Percentiles rank a stretch among this genome's conserved stretches.
Evolutionary conservation across 768 basidiomycete species (phyloP).

Genomic region (Steccherinum ochraceum): DNA sequence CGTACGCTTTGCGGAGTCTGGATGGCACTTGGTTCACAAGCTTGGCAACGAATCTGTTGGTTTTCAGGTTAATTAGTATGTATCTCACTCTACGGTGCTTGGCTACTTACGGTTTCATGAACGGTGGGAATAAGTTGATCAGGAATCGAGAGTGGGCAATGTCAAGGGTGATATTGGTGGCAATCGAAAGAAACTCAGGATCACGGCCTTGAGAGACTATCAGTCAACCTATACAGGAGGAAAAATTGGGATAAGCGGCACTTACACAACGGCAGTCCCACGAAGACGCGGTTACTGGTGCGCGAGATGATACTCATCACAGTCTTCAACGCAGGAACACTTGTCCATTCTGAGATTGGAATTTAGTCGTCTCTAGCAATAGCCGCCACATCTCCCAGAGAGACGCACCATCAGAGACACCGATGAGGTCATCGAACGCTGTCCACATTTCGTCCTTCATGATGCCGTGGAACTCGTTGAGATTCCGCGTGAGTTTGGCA

Average conservation of each 20-base stretch:
- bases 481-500: conserved; percentile 2
- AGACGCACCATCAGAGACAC: neutral
- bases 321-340: neutral
- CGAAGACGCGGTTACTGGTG: conserved; percentile 7
- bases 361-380: too few relatives aligned
- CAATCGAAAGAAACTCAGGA: conserved; percentile 2
- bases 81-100: too few relatives aligned
- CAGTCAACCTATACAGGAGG: too few relatives aligned
- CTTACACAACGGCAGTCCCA: conserved; percentile 9
- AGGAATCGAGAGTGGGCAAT: neutral
- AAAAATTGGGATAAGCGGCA: neutral
- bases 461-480: neutral
- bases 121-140: neutral
- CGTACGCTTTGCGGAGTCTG: conserved; percentile 8
- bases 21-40: conserved; percentile 10
- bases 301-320: conserved; percentile 5
- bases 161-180: neutral
- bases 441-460: conserved; percentile 2
- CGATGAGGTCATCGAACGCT: conserved; percentile 1
- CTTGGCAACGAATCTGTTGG: conserved; percentile 15
- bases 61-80: neutral
- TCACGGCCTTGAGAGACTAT: conserved; percentile 2
- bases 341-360: neutral
- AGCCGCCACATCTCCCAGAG: too few relatives aligned
- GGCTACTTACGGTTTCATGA: neutral